Conservation (phyloP, 257 asterid genomes). For the Anisodus tanguticus region DNA sequence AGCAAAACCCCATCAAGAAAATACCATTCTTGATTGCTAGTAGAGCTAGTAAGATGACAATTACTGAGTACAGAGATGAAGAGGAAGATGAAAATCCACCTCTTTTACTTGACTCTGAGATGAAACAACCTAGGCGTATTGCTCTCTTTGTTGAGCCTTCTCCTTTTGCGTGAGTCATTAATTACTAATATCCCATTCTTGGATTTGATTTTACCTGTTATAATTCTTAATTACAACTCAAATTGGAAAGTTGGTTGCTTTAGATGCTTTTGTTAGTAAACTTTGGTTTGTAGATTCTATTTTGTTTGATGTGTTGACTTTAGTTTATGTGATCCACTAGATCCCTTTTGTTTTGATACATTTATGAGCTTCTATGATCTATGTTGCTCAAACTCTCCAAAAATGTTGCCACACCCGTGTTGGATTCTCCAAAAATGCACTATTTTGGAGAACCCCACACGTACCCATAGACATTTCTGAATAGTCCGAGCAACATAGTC, state of each 20-base stretch:
- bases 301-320: slow-evolving; percentile 29
- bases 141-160: slow-evolving; percentile 98
- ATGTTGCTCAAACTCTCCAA: too few relatives aligned
- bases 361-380: neutral
- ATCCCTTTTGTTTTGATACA: neutral
- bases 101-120: slow-evolving; percentile 63
- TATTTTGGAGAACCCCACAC: too few relatives aligned
- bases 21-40: neutral
- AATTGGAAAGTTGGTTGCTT: neutral
- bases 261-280: neutral
- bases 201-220: neutral
- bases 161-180: slow-evolving; percentile 85
- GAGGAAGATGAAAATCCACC: slow-evolving; percentile 62
- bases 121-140: slow-evolving; percentile 73
- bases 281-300: neutral
- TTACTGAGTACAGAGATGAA: slow-evolving; percentile 49
- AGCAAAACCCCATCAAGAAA: neutral
- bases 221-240: neutral
- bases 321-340: slow-evolving; percentile 21
- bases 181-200: neutral
- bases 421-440: too few relatives aligned
- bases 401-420: too few relatives aligned
- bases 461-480: too few relatives aligned
- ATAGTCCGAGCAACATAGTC: too few relatives aligned
- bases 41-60: slow-evolving; percentile 50